phyloP scores from a whole-genome alignment of 2,329 filamentous ascomycete genomes.

The Pseudonectria foliicola region DNA sequence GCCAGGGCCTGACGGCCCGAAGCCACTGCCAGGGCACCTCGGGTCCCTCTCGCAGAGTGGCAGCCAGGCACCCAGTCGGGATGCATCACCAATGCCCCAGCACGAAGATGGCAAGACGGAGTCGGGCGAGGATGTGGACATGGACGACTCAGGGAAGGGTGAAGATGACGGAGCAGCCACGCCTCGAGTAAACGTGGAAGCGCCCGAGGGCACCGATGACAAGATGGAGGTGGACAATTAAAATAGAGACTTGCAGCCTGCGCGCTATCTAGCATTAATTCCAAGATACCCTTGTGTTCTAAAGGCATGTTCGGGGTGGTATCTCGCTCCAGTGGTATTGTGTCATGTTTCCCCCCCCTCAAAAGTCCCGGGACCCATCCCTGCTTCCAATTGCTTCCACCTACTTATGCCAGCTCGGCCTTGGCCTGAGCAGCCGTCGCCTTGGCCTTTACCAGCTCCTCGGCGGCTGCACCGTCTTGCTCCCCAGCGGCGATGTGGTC shows the following conservation, averaged over 20 bases:
- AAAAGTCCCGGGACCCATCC: too few relatives aligned
- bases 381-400: too few relatives aligned
- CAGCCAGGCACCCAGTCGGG: constrained; percentile 24
- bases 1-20: constrained; percentile 22
- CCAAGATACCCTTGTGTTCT: constrained; percentile 21
- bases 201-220: constrained; percentile 41
- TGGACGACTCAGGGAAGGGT: constrained; percentile 41
- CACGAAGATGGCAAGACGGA: constrained; percentile 28
- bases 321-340: constrained; percentile 12
- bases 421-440: constrained; percentile 45
- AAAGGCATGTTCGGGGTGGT: constrained; percentile 4
- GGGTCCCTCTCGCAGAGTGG: constrained; percentile 17
- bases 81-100: constrained; percentile 21
- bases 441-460: constrained; percentile 50
- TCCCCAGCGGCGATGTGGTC: constrained; percentile 63
- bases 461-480: constrained; percentile 36
- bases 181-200: constrained; percentile 43
- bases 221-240: constrained; percentile 59
- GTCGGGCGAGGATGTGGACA: constrained; percentile 50
- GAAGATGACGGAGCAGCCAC: constrained; percentile 37
- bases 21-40: constrained; percentile 10
- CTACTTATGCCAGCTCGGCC: constrained; percentile 14
- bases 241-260: constrained; percentile 1
- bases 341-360: constrained; percentile 1
- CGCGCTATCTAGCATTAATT: constrained; percentile 8